Conservation (phyloP, 208 protist genomes). For the Spongospora subterranea region DNA sequence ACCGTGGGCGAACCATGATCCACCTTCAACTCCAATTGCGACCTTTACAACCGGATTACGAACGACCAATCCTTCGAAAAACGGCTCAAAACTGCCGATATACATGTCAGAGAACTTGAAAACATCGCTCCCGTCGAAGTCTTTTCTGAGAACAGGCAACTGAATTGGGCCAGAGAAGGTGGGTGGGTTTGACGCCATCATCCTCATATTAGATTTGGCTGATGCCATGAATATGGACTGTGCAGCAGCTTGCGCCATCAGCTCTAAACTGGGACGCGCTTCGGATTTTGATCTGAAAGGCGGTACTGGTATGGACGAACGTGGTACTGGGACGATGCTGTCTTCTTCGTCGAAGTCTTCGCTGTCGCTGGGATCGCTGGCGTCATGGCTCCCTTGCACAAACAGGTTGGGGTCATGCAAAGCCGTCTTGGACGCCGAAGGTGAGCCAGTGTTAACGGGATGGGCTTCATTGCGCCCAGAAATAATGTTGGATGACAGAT, state of each 20-base stretch:
- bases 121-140: not conserved
- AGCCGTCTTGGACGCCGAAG: not conserved
- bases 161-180: not conserved
- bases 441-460: not conserved
- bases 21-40: not conserved
- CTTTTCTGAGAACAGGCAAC: conserved; percentile 13
- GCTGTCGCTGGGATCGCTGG: not conserved
- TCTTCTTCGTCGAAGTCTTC: conserved; percentile 38
- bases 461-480: not conserved
- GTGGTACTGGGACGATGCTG: not conserved
- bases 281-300: no score
- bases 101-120: conserved; percentile 39
- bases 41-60: not conserved
- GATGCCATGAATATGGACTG: not conserved
- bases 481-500: not conserved
- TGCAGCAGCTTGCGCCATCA: no score
- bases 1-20: not conserved
- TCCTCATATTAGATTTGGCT: not conserved
- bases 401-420: not conserved
- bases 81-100: not conserved
- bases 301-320: no score
- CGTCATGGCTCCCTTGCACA: not conserved
- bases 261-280: no score
- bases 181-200: not conserved
- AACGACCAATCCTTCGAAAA: not conserved